Conservation (phyloP, 2,329 filamentous ascomycete species). For the Venturia nashicola region DNA sequence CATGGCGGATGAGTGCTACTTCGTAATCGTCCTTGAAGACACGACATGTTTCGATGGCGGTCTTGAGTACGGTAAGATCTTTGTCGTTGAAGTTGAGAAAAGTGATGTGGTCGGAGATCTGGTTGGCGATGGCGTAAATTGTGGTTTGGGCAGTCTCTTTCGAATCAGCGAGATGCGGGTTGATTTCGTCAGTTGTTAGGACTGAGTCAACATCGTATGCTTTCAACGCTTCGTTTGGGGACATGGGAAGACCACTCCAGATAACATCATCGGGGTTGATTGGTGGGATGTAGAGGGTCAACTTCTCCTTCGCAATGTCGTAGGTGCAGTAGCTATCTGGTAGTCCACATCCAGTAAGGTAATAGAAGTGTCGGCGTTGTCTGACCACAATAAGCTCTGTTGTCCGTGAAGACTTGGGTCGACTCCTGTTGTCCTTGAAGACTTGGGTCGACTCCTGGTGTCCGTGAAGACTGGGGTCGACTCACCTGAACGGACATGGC, state of each 20-base stretch:
- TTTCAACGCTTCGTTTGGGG: slow-evolving; percentile 58
- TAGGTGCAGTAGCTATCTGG: slow-evolving; percentile 74
- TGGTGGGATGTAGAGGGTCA: slow-evolving; percentile 84
- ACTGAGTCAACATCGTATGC: slow-evolving; percentile 62
- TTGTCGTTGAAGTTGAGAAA: slow-evolving; percentile 59
- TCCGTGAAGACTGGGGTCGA: slow-evolving; percentile 11
- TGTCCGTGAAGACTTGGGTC: slow-evolving; percentile 7
- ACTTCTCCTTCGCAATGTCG: slow-evolving; percentile 58
- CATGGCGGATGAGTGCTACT: slow-evolving; percentile 65
- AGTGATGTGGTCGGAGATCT: slow-evolving; percentile 59
- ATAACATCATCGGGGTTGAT: slow-evolving; percentile 81
- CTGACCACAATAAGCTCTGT: slow-evolving; percentile 30
- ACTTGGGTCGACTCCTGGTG: slow-evolving; percentile 9
- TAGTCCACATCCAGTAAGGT: slow-evolving; percentile 74
- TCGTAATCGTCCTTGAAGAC: slow-evolving; percentile 82
- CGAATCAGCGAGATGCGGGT: slow-evolving; percentile 47
- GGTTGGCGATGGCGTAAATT: slow-evolving; percentile 66
- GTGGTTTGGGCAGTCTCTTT: slow-evolving; percentile 26
- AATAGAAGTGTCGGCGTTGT: slow-evolving; percentile 89
- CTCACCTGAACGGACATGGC: slow-evolving; percentile 64
- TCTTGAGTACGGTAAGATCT: slow-evolving; percentile 42
- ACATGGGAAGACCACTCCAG: slow-evolving; percentile 82
- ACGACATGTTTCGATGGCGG: slow-evolving; percentile 66
- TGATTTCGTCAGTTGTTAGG: slow-evolving; percentile 59
- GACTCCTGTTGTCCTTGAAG: slow-evolving; percentile 16